Conservation (phyloP, 2,329 filamentous ascomycete genomes). For the Ophiostoma himal-ulmi region DNA sequence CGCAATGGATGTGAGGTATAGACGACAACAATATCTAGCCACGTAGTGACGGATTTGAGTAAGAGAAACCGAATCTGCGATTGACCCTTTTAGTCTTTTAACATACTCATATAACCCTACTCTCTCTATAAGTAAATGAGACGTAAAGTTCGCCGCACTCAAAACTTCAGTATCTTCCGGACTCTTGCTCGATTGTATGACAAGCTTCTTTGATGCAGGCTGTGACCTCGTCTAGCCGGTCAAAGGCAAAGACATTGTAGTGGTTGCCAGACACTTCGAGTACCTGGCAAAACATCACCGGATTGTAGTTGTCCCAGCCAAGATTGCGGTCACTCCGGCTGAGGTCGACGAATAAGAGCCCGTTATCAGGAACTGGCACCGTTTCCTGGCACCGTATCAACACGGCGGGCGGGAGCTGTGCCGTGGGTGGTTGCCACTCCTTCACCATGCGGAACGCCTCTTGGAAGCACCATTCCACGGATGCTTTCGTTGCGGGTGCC, state of each 20-base stretch:
- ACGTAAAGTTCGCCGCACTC: neutral
- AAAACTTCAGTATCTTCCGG: neutral
- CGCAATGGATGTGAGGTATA: neutral
- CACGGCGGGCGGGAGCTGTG: slow-evolving; percentile 37
- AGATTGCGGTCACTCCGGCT: slow-evolving; percentile 39
- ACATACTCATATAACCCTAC: no score
- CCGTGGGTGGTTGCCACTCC: slow-evolving; percentile 32
- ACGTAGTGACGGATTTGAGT: neutral
- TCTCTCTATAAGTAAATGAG: no score
- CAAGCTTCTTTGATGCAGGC: slow-evolving; percentile 31
- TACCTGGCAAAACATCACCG: slow-evolving; percentile 40
- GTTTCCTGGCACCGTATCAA: slow-evolving; percentile 42
- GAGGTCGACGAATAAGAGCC: slow-evolving; percentile 38
- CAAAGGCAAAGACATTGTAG: slow-evolving; percentile 42
- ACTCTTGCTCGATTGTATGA: slow-evolving; percentile 28
- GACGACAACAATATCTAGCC: neutral
- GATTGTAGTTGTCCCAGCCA: slow-evolving; percentile 46
- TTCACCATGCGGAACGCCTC: slow-evolving; percentile 39
- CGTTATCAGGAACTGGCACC: slow-evolving; percentile 34
- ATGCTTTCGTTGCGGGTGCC: slow-evolving; percentile 29
- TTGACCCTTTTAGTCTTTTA: neutral
- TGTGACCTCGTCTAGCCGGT: slow-evolving; percentile 29
- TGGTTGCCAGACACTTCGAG: slow-evolving; percentile 49
- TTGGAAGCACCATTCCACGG: slow-evolving; percentile 37
- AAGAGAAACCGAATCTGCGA: neutral